Percentiles rank a stretch among this genome's conserved stretches.
phyloP scores from a whole-genome alignment of 2,329 filamentous ascomycete species.

The Fusarium dimerum region DNA sequence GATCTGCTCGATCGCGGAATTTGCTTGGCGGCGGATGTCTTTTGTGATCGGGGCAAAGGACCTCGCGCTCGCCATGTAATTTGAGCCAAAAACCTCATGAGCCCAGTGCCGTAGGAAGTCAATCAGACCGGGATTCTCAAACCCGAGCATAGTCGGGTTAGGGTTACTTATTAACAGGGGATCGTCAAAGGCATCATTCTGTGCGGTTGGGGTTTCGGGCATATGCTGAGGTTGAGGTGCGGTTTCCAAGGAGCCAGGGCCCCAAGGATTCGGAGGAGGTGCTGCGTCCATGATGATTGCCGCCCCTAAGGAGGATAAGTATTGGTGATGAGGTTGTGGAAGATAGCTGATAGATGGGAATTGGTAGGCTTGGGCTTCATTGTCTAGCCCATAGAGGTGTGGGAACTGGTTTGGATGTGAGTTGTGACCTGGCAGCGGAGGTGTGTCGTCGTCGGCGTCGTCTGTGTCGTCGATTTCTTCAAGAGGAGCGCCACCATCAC shows the following conservation, averaged over 20 bases:
- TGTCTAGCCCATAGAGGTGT: conserved; percentile 3
- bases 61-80: conserved; percentile 20
- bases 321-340: conserved; percentile 5
- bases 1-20: conserved; percentile 23
- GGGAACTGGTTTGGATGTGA: conserved; percentile 7
- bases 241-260: neutral
- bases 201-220: neutral
- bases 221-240: neutral
- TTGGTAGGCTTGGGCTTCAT: conserved; percentile 12
- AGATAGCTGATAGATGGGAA: conserved; percentile 16
- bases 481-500: conserved; percentile 35
- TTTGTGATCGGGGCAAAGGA: conserved; percentile 29
- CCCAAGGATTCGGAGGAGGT: conserved; percentile 19
- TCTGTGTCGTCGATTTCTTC: too few species aligned
- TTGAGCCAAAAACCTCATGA: conserved; percentile 25
- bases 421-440: conserved; percentile 7
- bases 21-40: conserved; percentile 35
- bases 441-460: conserved; percentile 13
- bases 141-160: conserved; percentile 43
- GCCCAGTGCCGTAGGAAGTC: conserved; percentile 56
- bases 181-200: conserved; percentile 6
- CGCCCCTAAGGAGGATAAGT: conserved; percentile 10
- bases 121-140: conserved; percentile 50
- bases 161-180: conserved; percentile 33
- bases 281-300: conserved; percentile 17